phyloP scores from a whole-genome alignment of 2,329 filamentous ascomycete species.

The Microcyclospora tardicrescens region DNA sequence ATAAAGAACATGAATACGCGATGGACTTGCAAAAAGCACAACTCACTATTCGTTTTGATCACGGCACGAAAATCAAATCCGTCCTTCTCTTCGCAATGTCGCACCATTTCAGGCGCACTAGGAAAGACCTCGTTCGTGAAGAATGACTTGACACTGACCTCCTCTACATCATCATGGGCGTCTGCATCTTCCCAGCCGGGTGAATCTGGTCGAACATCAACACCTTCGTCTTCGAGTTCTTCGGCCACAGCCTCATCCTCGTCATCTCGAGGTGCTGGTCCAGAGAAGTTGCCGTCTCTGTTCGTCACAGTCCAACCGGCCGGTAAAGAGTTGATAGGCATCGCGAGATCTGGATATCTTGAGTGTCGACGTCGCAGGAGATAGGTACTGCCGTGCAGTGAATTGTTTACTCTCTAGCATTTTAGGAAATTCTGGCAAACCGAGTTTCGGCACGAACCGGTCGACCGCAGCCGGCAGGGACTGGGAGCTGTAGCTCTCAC shows the following conservation, averaged over 20 bases:
- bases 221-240: conserved; percentile 13
- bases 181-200: conserved; percentile 35
- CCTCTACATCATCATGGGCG: conserved; percentile 23
- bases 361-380: too few relatives aligned
- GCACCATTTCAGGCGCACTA: conserved; percentile 23
- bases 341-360: too few relatives aligned
- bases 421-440: too few relatives aligned
- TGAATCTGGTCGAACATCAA: conserved; percentile 21
- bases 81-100: conserved; percentile 25
- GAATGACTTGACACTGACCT: conserved; percentile 26
- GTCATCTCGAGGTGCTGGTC: conserved; percentile 1
- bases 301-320: conserved; percentile 9
- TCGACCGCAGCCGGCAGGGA: too few relatives aligned
- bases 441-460: too few relatives aligned
- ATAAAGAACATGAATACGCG: background rate
- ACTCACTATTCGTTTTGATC: conserved; percentile 25
- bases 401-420: background rate
- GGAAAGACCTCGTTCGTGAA: conserved; percentile 26
- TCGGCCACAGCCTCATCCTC: conserved; percentile 7
- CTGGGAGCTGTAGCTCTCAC: too few relatives aligned
- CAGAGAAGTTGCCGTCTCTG: conserved; percentile 4
- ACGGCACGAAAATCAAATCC: conserved; percentile 28
- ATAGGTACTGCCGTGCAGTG: background rate
- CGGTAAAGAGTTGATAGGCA: conserved; percentile 1
- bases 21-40: background rate